phyloP scores from a whole-genome alignment of 148 eudicot species.

The Beta vulgaris region DNA sequence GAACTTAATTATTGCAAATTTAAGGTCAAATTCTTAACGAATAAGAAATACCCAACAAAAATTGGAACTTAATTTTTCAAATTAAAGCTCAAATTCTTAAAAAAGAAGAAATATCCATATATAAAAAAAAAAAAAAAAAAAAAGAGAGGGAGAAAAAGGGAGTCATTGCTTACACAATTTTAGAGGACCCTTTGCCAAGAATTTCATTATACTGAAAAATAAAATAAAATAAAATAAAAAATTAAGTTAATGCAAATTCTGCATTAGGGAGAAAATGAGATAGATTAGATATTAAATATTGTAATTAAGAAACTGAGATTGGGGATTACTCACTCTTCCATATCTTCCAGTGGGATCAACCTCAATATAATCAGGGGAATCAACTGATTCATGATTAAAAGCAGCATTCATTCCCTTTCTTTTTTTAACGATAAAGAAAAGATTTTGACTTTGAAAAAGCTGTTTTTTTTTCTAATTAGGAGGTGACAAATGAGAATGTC shows the following conservation, averaged over 20 bases:
- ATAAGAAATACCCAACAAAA: not conserved
- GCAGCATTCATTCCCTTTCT: constrained; percentile 43
- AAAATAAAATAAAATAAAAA: not conserved
- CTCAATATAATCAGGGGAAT: constrained; percentile 63
- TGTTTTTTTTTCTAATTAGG: no score
- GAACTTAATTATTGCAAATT: not conserved
- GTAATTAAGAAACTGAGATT: not conserved
- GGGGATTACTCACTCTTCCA: constrained; percentile 78
- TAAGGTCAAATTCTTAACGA: not conserved
- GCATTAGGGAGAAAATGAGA: not conserved
- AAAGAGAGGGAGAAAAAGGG: not conserved
- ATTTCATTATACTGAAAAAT: constrained; percentile 63
- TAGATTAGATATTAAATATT: not conserved
- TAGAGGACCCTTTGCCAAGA: constrained; percentile 87
- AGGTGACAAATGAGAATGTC: no score
- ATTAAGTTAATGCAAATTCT: not conserved
- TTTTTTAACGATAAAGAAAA: not conserved
- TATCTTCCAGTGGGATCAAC: constrained; percentile 92
- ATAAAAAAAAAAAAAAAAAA: not conserved
- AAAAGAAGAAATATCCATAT: not conserved
- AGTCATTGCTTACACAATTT: constrained; percentile 58
- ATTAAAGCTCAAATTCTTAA: not conserved
- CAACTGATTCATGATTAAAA: constrained; percentile 41
- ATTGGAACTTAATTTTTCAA: not conserved
- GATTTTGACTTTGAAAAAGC: no score